Conservation (phyloP, 768 basidiomycete genomes). For the Leucogyrophana mollusca region DNA sequence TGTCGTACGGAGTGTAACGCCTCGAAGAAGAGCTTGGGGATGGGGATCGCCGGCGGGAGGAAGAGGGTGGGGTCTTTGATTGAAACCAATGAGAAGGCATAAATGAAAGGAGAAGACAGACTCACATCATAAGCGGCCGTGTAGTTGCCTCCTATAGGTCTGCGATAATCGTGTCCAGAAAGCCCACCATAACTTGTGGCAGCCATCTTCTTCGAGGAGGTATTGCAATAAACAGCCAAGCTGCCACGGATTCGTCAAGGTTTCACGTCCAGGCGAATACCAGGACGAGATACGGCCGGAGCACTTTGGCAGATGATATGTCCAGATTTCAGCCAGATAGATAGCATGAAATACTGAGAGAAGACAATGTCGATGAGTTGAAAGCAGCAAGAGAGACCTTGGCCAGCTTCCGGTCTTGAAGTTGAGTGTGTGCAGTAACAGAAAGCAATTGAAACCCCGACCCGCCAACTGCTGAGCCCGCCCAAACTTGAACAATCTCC, state of each 20-base stretch:
- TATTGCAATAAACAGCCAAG: background rate
- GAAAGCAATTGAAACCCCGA: constrained; percentile 31
- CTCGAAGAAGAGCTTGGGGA: constrained; percentile 49
- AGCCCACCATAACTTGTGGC: constrained; percentile 25
- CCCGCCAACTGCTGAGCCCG: constrained; percentile 6
- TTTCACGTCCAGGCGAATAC: no score
- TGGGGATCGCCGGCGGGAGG: constrained; percentile 44
- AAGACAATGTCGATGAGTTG: background rate
- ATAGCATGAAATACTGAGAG: background rate
- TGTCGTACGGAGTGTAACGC: constrained; percentile 44
- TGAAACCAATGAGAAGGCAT: background rate
- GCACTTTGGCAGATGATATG: background rate
- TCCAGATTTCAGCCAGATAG: background rate
- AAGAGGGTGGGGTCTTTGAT: constrained; percentile 8
- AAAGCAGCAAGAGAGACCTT: no score
- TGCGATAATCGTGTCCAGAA: constrained; percentile 27
- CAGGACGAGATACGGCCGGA: background rate
- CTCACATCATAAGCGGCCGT: constrained; percentile 30
- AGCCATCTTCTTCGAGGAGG: constrained; percentile 1
- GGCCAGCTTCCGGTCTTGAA: background rate
- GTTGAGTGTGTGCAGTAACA: constrained; percentile 16
- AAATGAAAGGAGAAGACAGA: constrained; percentile 10
- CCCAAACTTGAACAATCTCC: background rate
- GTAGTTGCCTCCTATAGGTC: constrained; percentile 18
- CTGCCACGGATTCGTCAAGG: background rate